phyloP scores from a whole-genome alignment of 768 basidiomycete species.

The Tephrocybe sp. region DNA sequence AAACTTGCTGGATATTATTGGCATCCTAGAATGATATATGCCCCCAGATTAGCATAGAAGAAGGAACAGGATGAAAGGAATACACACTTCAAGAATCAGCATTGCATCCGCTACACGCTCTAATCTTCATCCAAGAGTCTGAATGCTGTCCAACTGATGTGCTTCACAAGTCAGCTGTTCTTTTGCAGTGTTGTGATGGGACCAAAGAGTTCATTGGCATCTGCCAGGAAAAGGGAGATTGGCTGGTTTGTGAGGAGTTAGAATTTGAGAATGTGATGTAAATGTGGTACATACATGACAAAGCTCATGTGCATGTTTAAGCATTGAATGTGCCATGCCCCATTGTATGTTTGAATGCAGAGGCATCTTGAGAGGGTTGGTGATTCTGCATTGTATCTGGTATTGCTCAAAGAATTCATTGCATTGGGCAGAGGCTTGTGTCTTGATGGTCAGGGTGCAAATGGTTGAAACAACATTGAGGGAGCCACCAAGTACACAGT shows the following conservation, averaged over 20 bases:
- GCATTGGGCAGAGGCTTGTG: constrained; percentile 22
- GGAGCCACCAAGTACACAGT: constrained; percentile 24
- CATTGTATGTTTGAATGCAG: constrained; percentile 19
- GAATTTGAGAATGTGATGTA: neutral
- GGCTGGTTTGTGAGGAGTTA: constrained; percentile 3
- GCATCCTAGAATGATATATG: constrained; percentile 18
- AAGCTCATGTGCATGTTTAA: constrained; percentile 5
- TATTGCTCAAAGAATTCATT: constrained; percentile 23
- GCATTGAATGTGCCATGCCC: constrained; percentile 7
- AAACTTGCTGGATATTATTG: constrained; percentile 23
- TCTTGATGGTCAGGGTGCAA: constrained; percentile 30
- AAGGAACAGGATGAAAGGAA: neutral
- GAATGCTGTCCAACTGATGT: constrained; percentile 16
- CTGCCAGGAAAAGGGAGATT: constrained; percentile 11
- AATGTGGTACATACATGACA: constrained; percentile 4
- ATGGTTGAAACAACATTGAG: no score
- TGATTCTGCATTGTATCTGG: constrained; percentile 17
- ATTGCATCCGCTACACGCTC: constrained; percentile 6
- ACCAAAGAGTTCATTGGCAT: constrained; percentile 10
- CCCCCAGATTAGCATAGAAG: constrained; percentile 17
- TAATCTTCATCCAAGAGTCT: constrained; percentile 7
- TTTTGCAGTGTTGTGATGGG: constrained; percentile 12
- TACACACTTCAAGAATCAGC: constrained; percentile 11
- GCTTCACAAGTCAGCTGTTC: constrained; percentile 4
- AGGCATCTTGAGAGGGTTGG: constrained; percentile 18